Evolutionary conservation across 768 basidiomycete species (phyloP), one percentile per base, ranked within the genome.

Genomic region (Termitomyces sp.): DNA sequence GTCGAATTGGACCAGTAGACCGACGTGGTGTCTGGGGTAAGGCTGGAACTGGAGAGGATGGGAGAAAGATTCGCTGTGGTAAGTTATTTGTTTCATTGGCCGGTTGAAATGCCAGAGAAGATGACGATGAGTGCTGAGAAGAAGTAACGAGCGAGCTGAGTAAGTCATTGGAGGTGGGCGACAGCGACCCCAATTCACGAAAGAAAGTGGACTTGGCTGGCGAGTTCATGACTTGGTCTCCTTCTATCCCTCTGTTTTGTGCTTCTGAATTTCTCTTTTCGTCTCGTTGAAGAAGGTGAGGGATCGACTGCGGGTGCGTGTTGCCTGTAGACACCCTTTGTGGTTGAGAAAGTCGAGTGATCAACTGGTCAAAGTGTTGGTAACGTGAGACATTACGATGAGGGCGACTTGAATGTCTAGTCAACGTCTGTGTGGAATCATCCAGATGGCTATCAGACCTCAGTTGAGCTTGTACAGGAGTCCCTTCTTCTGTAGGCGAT

Each of bases 101-200:
- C 44, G 53, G 36, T 45, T 54, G 51, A 13, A 56, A 22, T 1
- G 38, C 36, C 35, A 58, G 32, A 47, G 54, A 48, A 18, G 53
- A 56, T 13, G 43, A 35, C 6, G 46, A 38, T 54, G 38, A 30
- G 12, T 30, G 47, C 26, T 58, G 45, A 12, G 66, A 60, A 4
- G 70, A 54, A 22, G 72, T 67, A 9, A 77, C 59, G 33, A 80
- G 63, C 56, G 72, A 73, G n/a, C 68, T 67, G 33, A 82, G 73
- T 40, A 78, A 62, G 53, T 66, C 68, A 40, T 72, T 71, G 44
- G 88, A 87, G 14, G 75, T 73, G 2, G 86, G 85, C n/a, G 86
- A 87, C 40, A 87, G 68, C 20, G 84, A 84, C 16, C 78, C 75
- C 28, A 84, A 68, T 66, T 80, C 79, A 57, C 79, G 73, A 46